These are phyloP conservation scores for Pisolithus marmoratus DNA, from an alignment of 768 basidiomycete species.

Conservation along the genomic window DNA sequence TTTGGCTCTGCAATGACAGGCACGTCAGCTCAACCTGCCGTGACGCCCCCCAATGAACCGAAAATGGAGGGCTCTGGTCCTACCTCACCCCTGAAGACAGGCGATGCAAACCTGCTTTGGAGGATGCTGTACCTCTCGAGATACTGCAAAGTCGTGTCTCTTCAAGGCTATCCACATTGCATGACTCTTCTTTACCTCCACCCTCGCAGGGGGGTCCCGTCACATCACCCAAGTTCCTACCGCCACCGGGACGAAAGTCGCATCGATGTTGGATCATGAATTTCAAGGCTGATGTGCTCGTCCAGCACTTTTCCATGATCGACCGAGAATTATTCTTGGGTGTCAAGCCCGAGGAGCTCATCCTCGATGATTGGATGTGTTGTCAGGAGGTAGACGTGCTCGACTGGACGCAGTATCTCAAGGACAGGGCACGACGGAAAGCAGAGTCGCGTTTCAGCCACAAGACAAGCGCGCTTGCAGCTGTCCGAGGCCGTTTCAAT, in stretches of 20 bases:
- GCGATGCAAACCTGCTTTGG: constrained; percentile 43
- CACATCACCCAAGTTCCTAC: constrained; percentile 31
- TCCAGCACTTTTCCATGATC: constrained; percentile 80
- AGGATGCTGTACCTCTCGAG: constrained; percentile 63
- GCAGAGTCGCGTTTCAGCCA: constrained; percentile 49
- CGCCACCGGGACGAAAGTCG: constrained; percentile 33
- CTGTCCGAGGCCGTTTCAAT: constrained; percentile 78
- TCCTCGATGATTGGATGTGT: constrained; percentile 63
- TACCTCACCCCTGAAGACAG: constrained; percentile 27
- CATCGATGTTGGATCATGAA: constrained; percentile 72
- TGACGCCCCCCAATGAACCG: constrained; percentile 11
- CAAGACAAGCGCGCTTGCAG: constrained; percentile 67
- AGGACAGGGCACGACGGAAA: constrained; percentile 67
- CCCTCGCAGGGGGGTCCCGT: constrained; percentile 11
- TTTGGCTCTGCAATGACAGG: constrained; percentile 15
- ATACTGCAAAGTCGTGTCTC: constrained; percentile 57
- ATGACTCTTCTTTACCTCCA: constrained; percentile 21
- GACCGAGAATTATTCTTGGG: constrained; percentile 82
- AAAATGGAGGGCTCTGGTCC: neutral
- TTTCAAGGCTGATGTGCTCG: constrained; percentile 55
- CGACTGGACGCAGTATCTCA: constrained; percentile 81
- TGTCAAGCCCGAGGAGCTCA: constrained; percentile 85
- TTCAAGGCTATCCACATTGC: constrained; percentile 31
- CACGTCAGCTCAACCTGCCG: constrained; percentile 11
- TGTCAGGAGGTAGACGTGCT: constrained; percentile 60